phyloP scores from a whole-genome alignment of 2,329 filamentous ascomycete genomes.

The Colletotrichum liaoningense region DNA sequence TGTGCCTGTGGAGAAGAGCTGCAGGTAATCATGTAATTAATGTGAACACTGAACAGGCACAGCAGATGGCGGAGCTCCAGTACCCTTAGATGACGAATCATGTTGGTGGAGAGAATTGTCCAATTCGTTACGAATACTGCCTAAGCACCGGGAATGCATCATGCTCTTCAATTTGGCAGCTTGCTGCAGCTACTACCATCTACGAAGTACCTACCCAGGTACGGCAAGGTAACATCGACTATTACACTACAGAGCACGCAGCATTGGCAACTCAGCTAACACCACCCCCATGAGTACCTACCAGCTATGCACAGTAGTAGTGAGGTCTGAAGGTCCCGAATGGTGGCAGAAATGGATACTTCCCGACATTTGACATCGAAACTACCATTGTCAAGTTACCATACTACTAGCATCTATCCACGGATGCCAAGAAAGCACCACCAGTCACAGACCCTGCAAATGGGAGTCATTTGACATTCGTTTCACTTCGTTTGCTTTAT shows the following conservation, averaged over 20 bases:
- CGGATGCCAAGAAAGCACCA: too few species aligned
- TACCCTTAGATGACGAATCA: slow-evolving; percentile 5
- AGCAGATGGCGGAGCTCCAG: slow-evolving; percentile 9
- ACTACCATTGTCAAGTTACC: neutral
- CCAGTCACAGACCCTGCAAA: too few species aligned
- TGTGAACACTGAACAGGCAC: slow-evolving; percentile 18
- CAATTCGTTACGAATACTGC: neutral
- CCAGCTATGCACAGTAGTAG: too few species aligned
- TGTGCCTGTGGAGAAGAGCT: neutral
- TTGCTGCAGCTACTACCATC: neutral
- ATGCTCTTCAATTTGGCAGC: neutral
- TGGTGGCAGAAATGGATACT: neutral
- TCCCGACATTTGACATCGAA: neutral
- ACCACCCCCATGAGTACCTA: neutral
- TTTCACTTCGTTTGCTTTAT: too few species aligned
- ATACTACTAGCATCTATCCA: too few species aligned
- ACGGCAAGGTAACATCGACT: neutral
- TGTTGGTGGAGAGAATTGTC: neutral
- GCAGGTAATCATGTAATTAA: neutral
- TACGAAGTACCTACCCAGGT: neutral
- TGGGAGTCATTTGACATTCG: too few species aligned
- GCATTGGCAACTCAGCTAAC: neutral
- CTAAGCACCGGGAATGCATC: too few species aligned
- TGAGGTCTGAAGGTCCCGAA: neutral
- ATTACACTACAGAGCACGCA: too few species aligned